These are phyloP conservation scores for Neurospora sp. DNA, from an alignment of 495 filamentous ascomycete species.

Conservation along the genomic window DNA sequence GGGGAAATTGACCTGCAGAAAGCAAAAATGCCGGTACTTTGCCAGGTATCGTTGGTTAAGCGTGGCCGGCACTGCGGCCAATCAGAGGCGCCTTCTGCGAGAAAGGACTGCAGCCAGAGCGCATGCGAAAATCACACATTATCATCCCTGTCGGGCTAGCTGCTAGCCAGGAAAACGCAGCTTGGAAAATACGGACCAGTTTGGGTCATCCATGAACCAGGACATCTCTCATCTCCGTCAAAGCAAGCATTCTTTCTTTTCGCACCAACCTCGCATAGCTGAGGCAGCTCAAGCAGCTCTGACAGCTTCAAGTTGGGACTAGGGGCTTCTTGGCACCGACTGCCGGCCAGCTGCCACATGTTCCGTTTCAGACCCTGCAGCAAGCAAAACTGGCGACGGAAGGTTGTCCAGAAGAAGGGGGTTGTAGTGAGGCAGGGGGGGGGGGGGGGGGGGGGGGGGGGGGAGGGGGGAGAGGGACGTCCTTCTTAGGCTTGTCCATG, in stretches of 20 bases:
- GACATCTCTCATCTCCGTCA: neutral
- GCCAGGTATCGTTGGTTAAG: neutral
- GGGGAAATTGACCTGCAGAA: neutral
- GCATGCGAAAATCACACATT: neutral
- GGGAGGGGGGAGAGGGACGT: too few species aligned
- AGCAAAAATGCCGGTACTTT: neutral
- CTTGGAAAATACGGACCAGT: neutral
- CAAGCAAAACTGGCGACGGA: neutral
- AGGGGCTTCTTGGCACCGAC: neutral
- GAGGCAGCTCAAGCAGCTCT: neutral
- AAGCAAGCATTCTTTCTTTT: neutral
- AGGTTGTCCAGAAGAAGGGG: constrained; percentile 2
- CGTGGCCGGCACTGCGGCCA: neutral
- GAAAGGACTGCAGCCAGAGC: neutral
- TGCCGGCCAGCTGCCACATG: neutral
- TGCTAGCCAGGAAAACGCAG: neutral
- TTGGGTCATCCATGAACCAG: neutral
- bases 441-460: too few species aligned
- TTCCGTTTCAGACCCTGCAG: neutral
- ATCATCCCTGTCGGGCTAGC: neutral
- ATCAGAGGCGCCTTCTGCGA: neutral
- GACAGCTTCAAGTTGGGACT: neutral
- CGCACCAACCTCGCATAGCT: neutral
- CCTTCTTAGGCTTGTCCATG: too few species aligned
- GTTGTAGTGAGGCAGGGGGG: constrained; percentile 3